Base-by-base conservation (phyloP, 2,329 filamentous ascomycete genomes). In the Cercospora nicotianae region DNA sequence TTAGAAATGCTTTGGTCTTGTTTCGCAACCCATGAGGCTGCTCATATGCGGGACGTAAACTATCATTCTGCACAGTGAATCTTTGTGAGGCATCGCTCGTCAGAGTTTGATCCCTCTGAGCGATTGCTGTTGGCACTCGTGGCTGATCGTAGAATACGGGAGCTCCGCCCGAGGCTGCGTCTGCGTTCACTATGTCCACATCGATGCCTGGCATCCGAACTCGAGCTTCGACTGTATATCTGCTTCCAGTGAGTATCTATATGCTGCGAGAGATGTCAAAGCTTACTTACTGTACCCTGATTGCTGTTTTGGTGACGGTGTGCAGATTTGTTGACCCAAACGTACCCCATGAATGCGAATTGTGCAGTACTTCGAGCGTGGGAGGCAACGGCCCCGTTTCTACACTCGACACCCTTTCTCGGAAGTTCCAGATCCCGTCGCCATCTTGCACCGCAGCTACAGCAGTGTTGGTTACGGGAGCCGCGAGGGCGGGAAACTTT, bases 1-100 rank as follows among this genome's bases (percentile, higher is more conserved):
- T 69, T 16, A 70, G 53, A 13, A 70, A 36, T 18, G 70, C 68
- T 33, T 70, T 72, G 3, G 68, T 65, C 33, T 67, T 70, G 62
- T 65, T 60, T 48, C 60, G 63, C 31, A 70, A 55, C 1, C 69
- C 67, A 2, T 65, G 65, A 12, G 68, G 69, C 36, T 58, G 64
- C 36, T 68, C 53, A 20, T 53, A 23, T 26, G 33, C 31, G 18
- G 63, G 18, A 1, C 64, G 48, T 8, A 72, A 53, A 12, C 31
- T 18, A n/a, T 69, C 66, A 26, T 66, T 60, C 12, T 68, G 63
- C 3, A 62, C 65, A 33, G 64, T 70, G 9, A 72, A 58, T 6
- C 16, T 48, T n/a, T 66, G 62, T 18, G 36, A 64, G 28, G 60
- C 64, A 10, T 63, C 59, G 28, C 39, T 65, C 3, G 53, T 63